phyloP scores from a whole-genome alignment of 148 eudicot genomes.

The Polygonum maritimum region DNA sequence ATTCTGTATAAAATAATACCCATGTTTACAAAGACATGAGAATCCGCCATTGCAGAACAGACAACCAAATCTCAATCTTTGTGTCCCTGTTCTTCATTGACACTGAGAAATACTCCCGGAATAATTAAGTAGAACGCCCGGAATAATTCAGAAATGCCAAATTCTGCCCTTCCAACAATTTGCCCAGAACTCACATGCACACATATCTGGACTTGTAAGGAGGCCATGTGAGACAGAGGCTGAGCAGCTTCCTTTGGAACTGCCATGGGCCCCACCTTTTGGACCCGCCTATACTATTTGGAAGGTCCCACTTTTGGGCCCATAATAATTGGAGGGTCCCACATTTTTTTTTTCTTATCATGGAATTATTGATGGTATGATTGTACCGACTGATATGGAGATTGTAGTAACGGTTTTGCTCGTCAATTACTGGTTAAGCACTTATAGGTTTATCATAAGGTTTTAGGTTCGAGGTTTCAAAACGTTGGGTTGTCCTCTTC shows the following conservation, averaged over 20 bases:
- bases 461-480: too few relatives aligned
- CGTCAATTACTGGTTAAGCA: too few relatives aligned
- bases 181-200: neutral
- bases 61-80: neutral
- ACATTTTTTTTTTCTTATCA: neutral
- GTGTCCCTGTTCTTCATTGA: neutral
- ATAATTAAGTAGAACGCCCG: neutral
- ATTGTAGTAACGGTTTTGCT: too few relatives aligned
- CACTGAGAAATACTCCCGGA: too few relatives aligned
- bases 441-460: too few relatives aligned
- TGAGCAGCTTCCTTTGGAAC: neutral
- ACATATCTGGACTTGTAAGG: neutral
- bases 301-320: neutral
- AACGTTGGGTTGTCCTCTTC: too few relatives aligned
- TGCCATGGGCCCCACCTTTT: neutral
- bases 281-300: neutral
- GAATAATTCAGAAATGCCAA: conserved; percentile 1
- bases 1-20: neutral
- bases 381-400: too few relatives aligned
- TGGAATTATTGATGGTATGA: neutral
- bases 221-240: neutral
- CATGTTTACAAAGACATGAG: neutral
- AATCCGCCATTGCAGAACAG: neutral
- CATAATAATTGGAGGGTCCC: neutral
- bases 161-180: neutral